Evolutionary conservation across 148 eudicot species (phyloP), one percentile per base, ranked within the genome.

Genomic region (Silene latifolia): DNA sequence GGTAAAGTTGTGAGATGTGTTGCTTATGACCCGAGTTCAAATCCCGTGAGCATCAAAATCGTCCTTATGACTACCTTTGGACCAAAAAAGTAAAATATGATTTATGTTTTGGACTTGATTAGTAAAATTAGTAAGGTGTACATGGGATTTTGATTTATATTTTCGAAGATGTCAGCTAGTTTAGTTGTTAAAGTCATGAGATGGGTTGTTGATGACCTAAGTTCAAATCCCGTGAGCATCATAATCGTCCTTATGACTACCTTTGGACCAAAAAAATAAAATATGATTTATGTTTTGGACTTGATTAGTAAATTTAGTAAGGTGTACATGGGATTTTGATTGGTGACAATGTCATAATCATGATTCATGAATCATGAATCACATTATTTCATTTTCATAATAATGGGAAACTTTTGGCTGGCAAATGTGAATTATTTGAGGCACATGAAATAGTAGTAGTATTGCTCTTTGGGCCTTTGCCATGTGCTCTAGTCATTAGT

Each of bases 331-430:
- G 54, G 56, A 12, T 66, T 19, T 46, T 20, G 54, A 58, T 46
- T 78, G 72, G 69, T 73, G 48, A 32, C 47, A 66, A 51, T 35
- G 56, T 79, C 74, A 48, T 74, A 74, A 1, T 74, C 71, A 79
- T 74, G 20, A 62, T 69, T 51, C 56, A 51, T 51, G 56, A 51
- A 12, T 51, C 35, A 32, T 51, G 56, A 51, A 12, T 51, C 29
- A 27, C 56, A 51, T 51, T 9, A 51, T 51, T 51, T 51, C 17
- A 51, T 51, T 51, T 15, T 51, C 56, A 51, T 51, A 51, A 51
- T 51, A 51, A 51, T 51, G 9, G 48, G 69, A 8, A 44, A 24
- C 17, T 47, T 64, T 44, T 76, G 69, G 72, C 20, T 47, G 66
- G 68, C 68, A 15, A 15, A 47, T 32, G 72, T 72, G 64, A 71